Evolutionary conservation across 371 early-diverging fungal species (phyloP).

Genomic region (Gilbertella persicaria): DNA sequence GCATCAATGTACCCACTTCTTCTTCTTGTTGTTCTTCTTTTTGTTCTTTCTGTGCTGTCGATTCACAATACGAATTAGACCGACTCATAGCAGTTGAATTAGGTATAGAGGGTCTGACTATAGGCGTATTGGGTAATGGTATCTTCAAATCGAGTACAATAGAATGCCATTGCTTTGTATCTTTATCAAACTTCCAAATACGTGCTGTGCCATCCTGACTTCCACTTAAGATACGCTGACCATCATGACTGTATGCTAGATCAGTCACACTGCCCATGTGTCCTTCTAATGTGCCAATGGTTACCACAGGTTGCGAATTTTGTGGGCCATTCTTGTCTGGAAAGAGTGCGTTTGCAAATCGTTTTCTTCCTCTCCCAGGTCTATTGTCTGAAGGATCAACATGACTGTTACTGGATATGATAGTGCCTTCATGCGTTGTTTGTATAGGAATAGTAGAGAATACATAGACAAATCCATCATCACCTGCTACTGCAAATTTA

Average conservation of each 20-base stretch:
- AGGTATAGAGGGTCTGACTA: conserved; percentile 18
- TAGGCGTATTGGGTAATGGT: conserved; percentile 9
- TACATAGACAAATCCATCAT: conserved; percentile 77
- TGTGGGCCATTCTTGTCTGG: conserved; percentile 36
- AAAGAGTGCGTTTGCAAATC: conserved; percentile 40
- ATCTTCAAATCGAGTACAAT: conserved; percentile 42
- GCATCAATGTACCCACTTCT: conserved; percentile 21
- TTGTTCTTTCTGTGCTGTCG: neutral
- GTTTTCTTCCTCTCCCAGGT: conserved; percentile 25
- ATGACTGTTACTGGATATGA: neutral
- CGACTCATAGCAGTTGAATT: conserved; percentile 15
- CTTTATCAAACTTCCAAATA: conserved; percentile 44
- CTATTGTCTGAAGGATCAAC: conserved; percentile 4
- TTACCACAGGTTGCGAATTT: conserved; percentile 56
- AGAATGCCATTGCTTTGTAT: conserved; percentile 37
- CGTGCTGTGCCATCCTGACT: conserved; percentile 57
- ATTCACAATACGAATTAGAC: neutral
- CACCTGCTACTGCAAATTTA: conserved; percentile 79
- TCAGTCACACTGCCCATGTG: conserved; percentile 78
- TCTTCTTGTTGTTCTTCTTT: neutral
- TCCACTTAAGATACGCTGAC: conserved; percentile 73
- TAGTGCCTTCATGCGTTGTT: conserved; percentile 10
- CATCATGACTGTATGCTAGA: conserved; percentile 73
- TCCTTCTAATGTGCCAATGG: conserved; percentile 71
- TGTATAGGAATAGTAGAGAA: conserved; percentile 58